Conservation (phyloP, 2,329 filamentous ascomycete species). For the Colletotrichum truncatum region DNA sequence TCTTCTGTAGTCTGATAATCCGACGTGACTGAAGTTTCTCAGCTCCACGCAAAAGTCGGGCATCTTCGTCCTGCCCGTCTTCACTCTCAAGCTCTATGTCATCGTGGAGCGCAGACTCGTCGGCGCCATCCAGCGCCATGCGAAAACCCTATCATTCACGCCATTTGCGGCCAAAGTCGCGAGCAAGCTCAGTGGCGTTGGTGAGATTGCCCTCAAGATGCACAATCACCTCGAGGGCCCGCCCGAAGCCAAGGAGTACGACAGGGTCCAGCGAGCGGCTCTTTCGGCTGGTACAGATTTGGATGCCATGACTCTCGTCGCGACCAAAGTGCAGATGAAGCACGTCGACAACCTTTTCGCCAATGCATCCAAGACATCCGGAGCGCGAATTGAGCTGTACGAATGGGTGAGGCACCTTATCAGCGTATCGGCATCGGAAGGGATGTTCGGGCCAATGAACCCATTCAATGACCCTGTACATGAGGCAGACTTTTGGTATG, state of each 20-base stretch:
- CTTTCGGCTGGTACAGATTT: conserved; percentile 5
- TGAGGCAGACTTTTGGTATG: conserved; percentile 14
- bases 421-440: neutral
- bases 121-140: conserved; percentile 4
- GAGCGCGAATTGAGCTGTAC: neutral
- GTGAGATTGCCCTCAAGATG: neutral
- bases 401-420: conserved; percentile 5
- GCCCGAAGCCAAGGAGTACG: neutral
- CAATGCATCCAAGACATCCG: neutral
- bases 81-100: conserved; percentile 9
- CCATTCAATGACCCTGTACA: conserved; percentile 16
- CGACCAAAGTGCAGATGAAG: neutral
- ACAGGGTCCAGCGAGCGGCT: neutral
- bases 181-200: neutral
- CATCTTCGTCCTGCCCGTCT: neutral
- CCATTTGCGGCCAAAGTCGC: conserved; percentile 6
- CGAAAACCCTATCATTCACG: neutral
- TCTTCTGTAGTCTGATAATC: rapidly evolving
- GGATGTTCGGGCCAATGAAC: conserved; percentile 18
- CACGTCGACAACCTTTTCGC: neutral
- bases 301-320: neutral
- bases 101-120: neutral
- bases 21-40: neutral
- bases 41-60: neutral
- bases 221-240: neutral